Conservation (phyloP, 1,284 basidiomycete species). For the Apiotrichum mycotoxinovorans region DNA sequence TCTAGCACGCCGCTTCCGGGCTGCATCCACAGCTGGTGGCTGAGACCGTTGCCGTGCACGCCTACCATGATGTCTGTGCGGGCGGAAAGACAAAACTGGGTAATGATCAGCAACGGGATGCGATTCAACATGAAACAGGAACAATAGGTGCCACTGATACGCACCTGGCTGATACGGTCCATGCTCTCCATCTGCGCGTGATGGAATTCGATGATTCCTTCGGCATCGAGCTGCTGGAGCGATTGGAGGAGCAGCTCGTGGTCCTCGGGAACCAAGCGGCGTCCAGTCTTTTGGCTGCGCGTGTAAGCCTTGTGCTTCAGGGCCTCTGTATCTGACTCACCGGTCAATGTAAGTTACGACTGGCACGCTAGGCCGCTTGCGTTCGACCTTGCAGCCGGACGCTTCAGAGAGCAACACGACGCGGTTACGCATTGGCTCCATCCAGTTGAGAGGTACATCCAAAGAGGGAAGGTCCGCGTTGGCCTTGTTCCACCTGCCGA, state of each 20-base stretch:
- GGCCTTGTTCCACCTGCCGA: conserved; percentile 31
- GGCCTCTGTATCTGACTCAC: not conserved
- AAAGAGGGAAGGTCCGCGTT: conserved; percentile 24
- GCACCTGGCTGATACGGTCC: conserved; percentile 17
- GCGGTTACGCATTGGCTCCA: conserved; percentile 26
- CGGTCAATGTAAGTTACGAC: conserved; percentile 34
- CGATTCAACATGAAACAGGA: no score
- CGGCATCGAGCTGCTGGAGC: conserved; percentile 19
- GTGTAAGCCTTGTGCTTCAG: no score
- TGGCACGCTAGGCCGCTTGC: conserved; percentile 20
- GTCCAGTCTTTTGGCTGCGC: conserved; percentile 19
- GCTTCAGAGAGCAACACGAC: conserved; percentile 18
- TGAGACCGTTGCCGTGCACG: conserved; percentile 50
- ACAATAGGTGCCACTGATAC: not conserved
- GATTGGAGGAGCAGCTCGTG: conserved; percentile 16
- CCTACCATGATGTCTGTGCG: conserved; percentile 35
- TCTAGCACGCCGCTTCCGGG: conserved; percentile 50
- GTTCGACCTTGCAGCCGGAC: conserved; percentile 17
- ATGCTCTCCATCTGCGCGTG: conserved; percentile 25
- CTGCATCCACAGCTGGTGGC: conserved; percentile 52
- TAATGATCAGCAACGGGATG: not conserved
- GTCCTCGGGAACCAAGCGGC: conserved; percentile 21
- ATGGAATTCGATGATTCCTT: conserved; percentile 29
- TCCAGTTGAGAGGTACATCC: conserved; percentile 23
- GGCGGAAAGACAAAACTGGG: conserved; percentile 22